Evolutionary conservation across 106 monocot genomes (phyloP).

Genomic region (Vanilla planifolia): DNA sequence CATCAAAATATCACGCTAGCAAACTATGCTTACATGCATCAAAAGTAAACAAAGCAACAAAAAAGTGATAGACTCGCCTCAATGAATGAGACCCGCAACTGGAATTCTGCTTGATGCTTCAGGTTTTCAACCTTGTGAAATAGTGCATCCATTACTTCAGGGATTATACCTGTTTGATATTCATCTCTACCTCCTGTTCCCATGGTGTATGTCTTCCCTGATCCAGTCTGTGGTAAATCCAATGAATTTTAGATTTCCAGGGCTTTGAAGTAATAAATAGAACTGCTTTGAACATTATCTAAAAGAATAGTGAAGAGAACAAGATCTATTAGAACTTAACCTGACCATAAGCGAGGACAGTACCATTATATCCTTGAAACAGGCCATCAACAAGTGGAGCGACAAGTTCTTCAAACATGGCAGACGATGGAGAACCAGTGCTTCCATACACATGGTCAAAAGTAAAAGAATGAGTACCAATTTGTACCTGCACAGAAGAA

Average conservation of each 20-base stretch:
- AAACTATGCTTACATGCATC: no score
- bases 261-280: background rate
- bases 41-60: no score
- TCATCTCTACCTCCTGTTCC: slow-evolving; percentile 79
- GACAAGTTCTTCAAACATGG: slow-evolving; percentile 94
- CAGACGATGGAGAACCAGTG: slow-evolving; percentile 61
- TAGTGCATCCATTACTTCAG: slow-evolving; percentile 75
- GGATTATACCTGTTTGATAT: slow-evolving; percentile 67
- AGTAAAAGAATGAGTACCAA: slow-evolving; percentile 92
- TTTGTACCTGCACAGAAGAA: slow-evolving; percentile 66
- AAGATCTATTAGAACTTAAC: slow-evolving; percentile 21
- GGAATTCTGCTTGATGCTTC: slow-evolving; percentile 80
- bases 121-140: slow-evolving; percentile 72
- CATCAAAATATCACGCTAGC: no score
- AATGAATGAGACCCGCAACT: slow-evolving; percentile 93
- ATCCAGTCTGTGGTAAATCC: slow-evolving; percentile 72
- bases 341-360: slow-evolving; percentile 99
- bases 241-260: slow-evolving; percentile 17
- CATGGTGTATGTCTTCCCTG: slow-evolving; percentile 99
- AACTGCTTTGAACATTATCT: no score
- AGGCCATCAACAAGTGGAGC: slow-evolving; percentile 91
- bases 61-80: no score
- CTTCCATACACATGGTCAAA: slow-evolving; percentile 97
- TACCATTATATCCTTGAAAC: slow-evolving; percentile 99
- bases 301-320: no score